Base-by-base conservation (phyloP, 805 yeast species). In the Spathaspora gorwiae region DNA sequence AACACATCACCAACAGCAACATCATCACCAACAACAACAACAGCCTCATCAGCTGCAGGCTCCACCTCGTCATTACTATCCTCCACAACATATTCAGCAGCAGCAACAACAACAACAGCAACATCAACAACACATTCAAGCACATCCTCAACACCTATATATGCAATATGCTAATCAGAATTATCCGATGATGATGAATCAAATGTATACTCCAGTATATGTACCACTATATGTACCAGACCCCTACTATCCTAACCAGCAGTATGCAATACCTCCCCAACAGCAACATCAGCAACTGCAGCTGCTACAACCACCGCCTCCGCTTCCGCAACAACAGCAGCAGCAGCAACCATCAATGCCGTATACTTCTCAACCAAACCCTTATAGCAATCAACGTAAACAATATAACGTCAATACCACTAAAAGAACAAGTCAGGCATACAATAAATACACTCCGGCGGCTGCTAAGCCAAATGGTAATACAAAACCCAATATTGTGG, bases 141-240 rank as follows among this genome's bases (percentile, higher is more conserved):
- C 40, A 33, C 15, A 40, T 10, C 45, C 35, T 11, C 48, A 46
- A 26, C 54, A 51, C 34, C 39, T 51, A 32, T 53, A 53, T 37
- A 38, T 49, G 43, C 53, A 53, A 31, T 53, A 53, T 47, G 50
- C 48, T 6, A 50, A 42, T 13, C 51, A 51, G 10, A 37, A 31
- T 9, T 47, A 47, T 24, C 50, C 50, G 7, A 41, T 51, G 52
- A 47, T 49, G 45, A 47, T 47, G 7, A 47, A 47, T 27, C n/a
- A n/a, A n/a, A n/a, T n/a, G n/a, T 27, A 27, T 27, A 27, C 7
- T 33, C 54, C 46, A 24, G 39, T 47, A 35, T 51, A 46, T 38
- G 50, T 46, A 13, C 37, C 36, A 2, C n/a, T 48, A 45, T 39
- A 46, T 43, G 44, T 45, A 43, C 14, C 53, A 44, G 41, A 43